Conservation (phyloP, 2,329 filamentous ascomycete genomes). For the Alternaria brassicicola region DNA sequence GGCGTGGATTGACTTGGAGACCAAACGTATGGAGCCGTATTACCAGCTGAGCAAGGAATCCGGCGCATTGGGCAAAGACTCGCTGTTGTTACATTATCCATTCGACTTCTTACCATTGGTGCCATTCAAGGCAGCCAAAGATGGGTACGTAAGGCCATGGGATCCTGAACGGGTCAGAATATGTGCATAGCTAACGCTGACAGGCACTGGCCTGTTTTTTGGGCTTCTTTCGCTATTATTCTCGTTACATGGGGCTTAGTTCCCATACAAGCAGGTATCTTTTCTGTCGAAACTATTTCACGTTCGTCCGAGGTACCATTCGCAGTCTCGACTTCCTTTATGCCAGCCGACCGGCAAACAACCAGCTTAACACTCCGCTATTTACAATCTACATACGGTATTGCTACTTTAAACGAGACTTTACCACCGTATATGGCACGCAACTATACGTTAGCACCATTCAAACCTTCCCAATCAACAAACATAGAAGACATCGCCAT, state of each 20-base stretch:
- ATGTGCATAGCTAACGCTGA: background rate
- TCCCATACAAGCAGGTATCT: slow-evolving; percentile 62
- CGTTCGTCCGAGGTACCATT: slow-evolving; percentile 17
- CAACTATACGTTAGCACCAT: slow-evolving; percentile 54
- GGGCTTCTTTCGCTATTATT: slow-evolving; percentile 52
- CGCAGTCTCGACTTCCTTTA: slow-evolving; percentile 26
- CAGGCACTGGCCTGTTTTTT: slow-evolving; percentile 62
- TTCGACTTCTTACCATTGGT: slow-evolving; percentile 56
- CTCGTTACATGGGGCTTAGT: slow-evolving; percentile 63
- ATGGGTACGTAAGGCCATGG: background rate
- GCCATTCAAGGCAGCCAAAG: background rate
- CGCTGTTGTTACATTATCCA: slow-evolving; percentile 62
- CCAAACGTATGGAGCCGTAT: slow-evolving; percentile 65
- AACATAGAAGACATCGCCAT: background rate
- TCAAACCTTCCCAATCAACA: slow-evolving; percentile 38
- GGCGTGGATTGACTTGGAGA: slow-evolving; percentile 66
- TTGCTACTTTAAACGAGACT: slow-evolving; percentile 55
- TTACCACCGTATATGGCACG: slow-evolving; percentile 54
- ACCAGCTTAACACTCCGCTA: slow-evolving; percentile 46
- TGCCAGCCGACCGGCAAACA: slow-evolving; percentile 40
- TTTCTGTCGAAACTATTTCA: slow-evolving; percentile 48
- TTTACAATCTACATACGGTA: slow-evolving; percentile 55
- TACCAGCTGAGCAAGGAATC: slow-evolving; percentile 59
- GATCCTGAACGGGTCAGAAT: background rate
- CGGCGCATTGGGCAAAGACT: slow-evolving; percentile 55